Evolutionary conservation across 2,329 filamentous ascomycete genomes (phyloP), one percentile per base, ranked within the genome.

Genomic region (Neofusicoccum umdonicola): DNA sequence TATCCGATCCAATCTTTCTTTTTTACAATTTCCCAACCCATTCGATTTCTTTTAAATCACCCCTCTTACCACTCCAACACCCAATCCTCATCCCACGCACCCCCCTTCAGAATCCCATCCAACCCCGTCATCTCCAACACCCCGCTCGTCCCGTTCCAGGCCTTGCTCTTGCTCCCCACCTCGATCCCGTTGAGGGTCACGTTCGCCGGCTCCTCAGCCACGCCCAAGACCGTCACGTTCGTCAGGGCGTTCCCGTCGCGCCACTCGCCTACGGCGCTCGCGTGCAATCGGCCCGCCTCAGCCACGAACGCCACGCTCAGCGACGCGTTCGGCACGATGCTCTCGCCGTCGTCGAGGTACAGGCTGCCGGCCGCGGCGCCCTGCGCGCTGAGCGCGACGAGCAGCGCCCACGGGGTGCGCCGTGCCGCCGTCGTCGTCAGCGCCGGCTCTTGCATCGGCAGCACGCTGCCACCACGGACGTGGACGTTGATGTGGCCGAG

Each of bases 311-410:
- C 71, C 27, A 92, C 83, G 66, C 80, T 81, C 4, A 87, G 80
- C 0, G 83, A 88, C 0, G 81, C 79, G 12, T 83, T 79, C 0
- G 85, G 88, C 39, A 75, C 70, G 7, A 92, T 65, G 63, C 87
- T 90, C 76, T 89, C 88, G 1, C 91, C 90, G 69, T 94, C 91
- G 69, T 93, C 91, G 7, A 93, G 72, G 71, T 93, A 93, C 35
- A 93, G 75, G 17, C 79, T 74, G 0, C 90, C 90, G 1, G 71
- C 78, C 0, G 90, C 90, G 1, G 76, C 74, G 0, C 87, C 86
- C 15, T 82, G 71, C 1, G 72, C 69, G 67, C 84, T 81, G 0
- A 90, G 82, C 2, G 89, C 88, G 0, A 86, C 84, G 9, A 92
- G 79, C 45, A 93, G 68, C 7, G 84, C 85, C 88, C 90, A 93